These are phyloP conservation scores for Salisapilia sapeloensis DNA, from an alignment of 352 stramenopile genomes.

Conservation along the genomic window DNA sequence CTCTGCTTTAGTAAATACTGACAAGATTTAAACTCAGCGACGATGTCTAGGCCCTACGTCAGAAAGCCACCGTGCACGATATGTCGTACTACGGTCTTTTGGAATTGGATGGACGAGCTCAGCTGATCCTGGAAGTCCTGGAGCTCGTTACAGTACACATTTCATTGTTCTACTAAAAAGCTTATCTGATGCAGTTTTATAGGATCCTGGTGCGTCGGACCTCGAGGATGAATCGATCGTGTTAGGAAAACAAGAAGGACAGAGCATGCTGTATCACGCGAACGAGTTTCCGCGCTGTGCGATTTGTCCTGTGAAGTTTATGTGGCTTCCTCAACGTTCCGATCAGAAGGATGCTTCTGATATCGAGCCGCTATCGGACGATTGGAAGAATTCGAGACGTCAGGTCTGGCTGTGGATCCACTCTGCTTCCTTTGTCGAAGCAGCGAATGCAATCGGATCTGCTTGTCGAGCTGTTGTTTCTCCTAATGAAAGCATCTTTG, in stretches of 20 bases:
- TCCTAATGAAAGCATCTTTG: conserved; percentile 26
- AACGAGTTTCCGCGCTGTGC: conserved; percentile 33
- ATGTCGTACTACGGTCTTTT: conserved; percentile 44
- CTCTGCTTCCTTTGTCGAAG: conserved; percentile 53
- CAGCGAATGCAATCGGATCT: conserved; percentile 27
- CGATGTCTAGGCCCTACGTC: conserved; percentile 11
- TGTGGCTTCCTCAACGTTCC: conserved; percentile 35
- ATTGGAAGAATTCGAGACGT: conserved; percentile 26
- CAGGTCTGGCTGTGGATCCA: conserved; percentile 75
- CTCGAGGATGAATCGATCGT: conserved; percentile 42
- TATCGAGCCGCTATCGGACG: conserved; percentile 7
- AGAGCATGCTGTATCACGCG: conserved; percentile 30
- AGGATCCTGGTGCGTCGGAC: conserved; percentile 38
- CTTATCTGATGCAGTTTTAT: neutral
- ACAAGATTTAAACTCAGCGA: neutral
- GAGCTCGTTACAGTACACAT: conserved; percentile 25
- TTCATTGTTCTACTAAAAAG: neutral
- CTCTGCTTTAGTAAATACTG: neutral
- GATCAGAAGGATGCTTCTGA: conserved; percentile 8
- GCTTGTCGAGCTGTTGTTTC: conserved; percentile 29
- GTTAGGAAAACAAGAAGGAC: conserved; percentile 26
- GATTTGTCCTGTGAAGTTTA: conserved; percentile 54
- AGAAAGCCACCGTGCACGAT: conserved; percentile 35
- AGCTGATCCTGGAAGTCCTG: conserved; percentile 38
- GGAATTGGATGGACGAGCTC: conserved; percentile 36